Conservation (phyloP, 805 yeast genomes). For the Suhomyces pyralidae region DNA sequence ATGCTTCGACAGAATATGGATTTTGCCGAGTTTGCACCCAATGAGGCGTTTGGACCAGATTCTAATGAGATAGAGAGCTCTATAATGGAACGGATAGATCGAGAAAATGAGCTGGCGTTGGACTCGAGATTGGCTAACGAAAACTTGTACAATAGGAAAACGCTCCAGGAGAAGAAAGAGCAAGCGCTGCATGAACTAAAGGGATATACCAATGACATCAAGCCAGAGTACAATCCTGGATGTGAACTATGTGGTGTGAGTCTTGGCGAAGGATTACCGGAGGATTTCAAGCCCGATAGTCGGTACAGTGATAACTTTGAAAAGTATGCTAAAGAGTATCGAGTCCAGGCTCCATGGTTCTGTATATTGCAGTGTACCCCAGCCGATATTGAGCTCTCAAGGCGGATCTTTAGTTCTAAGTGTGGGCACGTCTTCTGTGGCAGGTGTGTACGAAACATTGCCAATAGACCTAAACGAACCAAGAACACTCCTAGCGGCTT, state of each 20-base stretch:
- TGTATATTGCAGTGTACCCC: conserved; percentile 47
- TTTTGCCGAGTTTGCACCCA: not conserved
- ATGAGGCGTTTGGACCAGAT: not conserved
- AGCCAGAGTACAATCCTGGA: conserved; percentile 15
- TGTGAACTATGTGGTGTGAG: conserved; percentile 70
- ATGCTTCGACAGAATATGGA: not conserved
- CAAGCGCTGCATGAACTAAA: conserved; percentile 18
- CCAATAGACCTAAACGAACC: conserved; percentile 35
- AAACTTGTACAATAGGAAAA: conserved; percentile 26
- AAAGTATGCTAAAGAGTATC: conserved; percentile 21
- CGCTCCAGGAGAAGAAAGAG: conserved; percentile 27
- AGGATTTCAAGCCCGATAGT: conserved; percentile 39
- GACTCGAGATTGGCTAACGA: conserved; percentile 33
- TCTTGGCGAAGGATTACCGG: conserved; percentile 73
- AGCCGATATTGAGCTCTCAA: conserved; percentile 59
- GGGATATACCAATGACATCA: conserved; percentile 33
- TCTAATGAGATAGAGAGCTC: conserved; percentile 21
- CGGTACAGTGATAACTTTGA: conserved; percentile 26
- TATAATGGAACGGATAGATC: conserved; percentile 39
- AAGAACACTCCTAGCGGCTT: conserved; percentile 15
- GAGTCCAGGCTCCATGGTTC: conserved; percentile 65
- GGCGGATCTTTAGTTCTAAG: conserved; percentile 57
- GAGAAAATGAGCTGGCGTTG: conserved; percentile 37
- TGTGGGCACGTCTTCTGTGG: conserved; percentile 93
- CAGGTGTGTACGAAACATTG: conserved; percentile 69